Base-by-base conservation (phyloP, 129 eudicot species). In the Artemisia annua region DNA sequence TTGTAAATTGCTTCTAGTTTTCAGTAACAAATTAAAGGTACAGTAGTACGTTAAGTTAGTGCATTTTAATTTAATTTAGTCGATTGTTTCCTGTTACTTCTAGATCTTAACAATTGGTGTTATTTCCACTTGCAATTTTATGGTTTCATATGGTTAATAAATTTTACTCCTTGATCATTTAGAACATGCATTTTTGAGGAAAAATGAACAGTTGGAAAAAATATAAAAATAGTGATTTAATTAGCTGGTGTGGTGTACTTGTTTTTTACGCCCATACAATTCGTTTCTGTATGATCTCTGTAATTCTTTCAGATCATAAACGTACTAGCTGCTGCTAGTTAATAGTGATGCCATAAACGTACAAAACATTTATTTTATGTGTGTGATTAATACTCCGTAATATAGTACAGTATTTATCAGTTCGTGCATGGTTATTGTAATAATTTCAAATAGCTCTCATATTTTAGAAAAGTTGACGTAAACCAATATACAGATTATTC, bases 281-380 rank as follows among this genome's bases (percentile, higher is more conserved):
- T 63, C 77, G 73, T 78, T 62, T 63, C 76, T 70, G 76, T 61
- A 3, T 57, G 44, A 77, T 77, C 81, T 78, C 82, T 78, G 82
- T 43, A 56, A 78, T 71, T 71, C 77, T 54, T 64, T 24, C 77
- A 44, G 72, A 71, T 78, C 82, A 71, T 55, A 78, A 78, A 78
- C 80, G 80, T 76, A 76, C 75, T 39, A 39, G 10, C 44, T 39
- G 44, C 10, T 39, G 9, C 44, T 39, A 32, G 39, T 32, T 7
- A 55, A 9, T 50, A 10, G 55, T 61, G 73, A 52, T 52, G 62
- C 39, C 64, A 20, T 20, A n/a, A n/a, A n/a, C n/a, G n/a, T n/a
- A n/a, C n/a, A n/a, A n/a, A n/a, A n/a, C n/a, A n/a, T n/a, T n/a
- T n/a, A n/a, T n/a, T n/a, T n/a, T n/a, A n/a, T n/a, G n/a, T n/a